phyloP scores from a whole-genome alignment of 2,329 filamentous ascomycete genomes.

The Pseudogymnoascus sp. region DNA sequence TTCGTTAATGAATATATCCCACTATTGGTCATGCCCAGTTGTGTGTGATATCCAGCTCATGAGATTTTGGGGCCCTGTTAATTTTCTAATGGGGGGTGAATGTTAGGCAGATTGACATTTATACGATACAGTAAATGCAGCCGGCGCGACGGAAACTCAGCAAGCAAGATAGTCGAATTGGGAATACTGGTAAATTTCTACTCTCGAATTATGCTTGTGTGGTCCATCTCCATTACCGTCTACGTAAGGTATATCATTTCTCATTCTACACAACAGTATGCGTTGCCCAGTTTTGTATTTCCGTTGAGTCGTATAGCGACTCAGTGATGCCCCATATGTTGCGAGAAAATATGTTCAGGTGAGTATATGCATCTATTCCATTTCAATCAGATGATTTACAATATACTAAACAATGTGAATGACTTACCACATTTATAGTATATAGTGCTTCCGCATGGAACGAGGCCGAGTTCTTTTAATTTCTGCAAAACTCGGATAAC shows the following conservation, averaged over 20 bases:
- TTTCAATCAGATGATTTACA: slow-evolving; percentile 14
- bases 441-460: slow-evolving; percentile 45
- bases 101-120: neutral
- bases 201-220: neutral
- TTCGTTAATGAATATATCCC: neutral
- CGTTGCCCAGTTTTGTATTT: slow-evolving; percentile 21
- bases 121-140: neutral
- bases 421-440: slow-evolving; percentile 59
- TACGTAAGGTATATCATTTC: neutral
- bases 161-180: neutral
- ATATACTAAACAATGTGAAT: neutral
- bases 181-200: neutral
- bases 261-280: neutral
- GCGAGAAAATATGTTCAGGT: slow-evolving; percentile 51
- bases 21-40: neutral
- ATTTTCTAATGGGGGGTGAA: neutral
- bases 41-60: neutral
- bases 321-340: slow-evolving; percentile 58
- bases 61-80: neutral
- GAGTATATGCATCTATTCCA: slow-evolving; percentile 55
- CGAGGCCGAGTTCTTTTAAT: slow-evolving; percentile 55
- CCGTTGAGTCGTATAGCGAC: slow-evolving; percentile 45
- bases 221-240: neutral
- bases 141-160: neutral
- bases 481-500: slow-evolving; percentile 58